Percentiles rank a stretch among this genome's conserved stretches.
Evolutionary conservation across 108 stramenopile species (phyloP).

Genomic region (Fistulifera solaris): DNA sequence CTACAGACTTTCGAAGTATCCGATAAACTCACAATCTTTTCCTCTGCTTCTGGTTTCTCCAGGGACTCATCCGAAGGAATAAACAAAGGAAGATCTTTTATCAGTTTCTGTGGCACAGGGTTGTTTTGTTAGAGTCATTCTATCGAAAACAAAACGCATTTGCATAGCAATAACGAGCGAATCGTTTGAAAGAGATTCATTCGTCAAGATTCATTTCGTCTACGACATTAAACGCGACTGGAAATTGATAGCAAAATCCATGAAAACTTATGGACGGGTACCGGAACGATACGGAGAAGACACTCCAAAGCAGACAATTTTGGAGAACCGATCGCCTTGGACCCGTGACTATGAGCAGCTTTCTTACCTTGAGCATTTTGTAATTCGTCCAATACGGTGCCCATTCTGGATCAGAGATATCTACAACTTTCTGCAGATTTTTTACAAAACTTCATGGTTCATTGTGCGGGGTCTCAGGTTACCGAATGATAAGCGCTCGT

Average conservation of each 20-base stretch:
- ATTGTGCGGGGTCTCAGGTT: not conserved
- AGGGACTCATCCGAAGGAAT: slow-evolving; percentile 20
- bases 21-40: too few species aligned
- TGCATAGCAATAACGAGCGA: not conserved
- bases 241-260: too few species aligned
- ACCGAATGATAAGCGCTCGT: too few species aligned
- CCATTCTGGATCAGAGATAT: slow-evolving; percentile 71
- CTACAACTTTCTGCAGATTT: slow-evolving; percentile 58
- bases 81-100: slow-evolving; percentile 60
- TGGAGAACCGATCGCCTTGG: not conserved
- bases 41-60: not conserved
- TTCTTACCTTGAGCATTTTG: slow-evolving; percentile 53
- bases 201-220: not conserved
- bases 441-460: slow-evolving; percentile 71
- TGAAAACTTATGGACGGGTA: too few species aligned
- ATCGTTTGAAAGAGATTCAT: not conserved
- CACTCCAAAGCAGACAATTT: too few species aligned
- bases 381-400: slow-evolving; percentile 69
- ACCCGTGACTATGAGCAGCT: not conserved
- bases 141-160: not conserved
- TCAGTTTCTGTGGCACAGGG: slow-evolving; percentile 41
- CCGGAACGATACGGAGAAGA: too few species aligned
- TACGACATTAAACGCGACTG: not conserved
- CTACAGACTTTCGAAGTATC: too few species aligned
- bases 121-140: slow-evolving; percentile 1